Base-by-base conservation (phyloP, 192 early-diverging fungal species). In the Coemansia sp. region DNA sequence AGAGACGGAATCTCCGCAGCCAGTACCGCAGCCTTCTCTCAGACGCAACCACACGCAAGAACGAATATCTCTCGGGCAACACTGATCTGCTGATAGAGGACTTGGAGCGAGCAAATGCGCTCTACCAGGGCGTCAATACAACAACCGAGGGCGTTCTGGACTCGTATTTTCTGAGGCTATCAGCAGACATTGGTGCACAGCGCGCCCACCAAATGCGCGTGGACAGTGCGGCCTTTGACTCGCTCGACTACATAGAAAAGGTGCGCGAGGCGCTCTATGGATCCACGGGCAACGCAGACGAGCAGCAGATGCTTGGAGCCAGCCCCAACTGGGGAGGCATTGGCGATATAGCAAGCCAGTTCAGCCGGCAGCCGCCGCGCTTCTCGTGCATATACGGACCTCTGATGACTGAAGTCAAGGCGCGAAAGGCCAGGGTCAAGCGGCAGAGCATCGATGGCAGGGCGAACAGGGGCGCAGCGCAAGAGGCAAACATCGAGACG, bases 81-180 rank as follows among this genome's bases (percentile, higher is more conserved):
- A 60, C 60, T 39, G 31, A 35, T 21, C 59, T 75, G 59, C 57
- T 81, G 64, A 59, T 70, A 31, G 66, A 69, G 53, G 73, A 75
- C 57, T 59, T 81, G 40, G 73, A 64, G 35, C 79, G 73, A 7
- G 72, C 79, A 31, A 81, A 81, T 43, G 52, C 31, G 18, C 70
- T 81, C 7, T 81, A 69, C 55, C 34, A 42, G 45, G 23, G 16
- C 91, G 96, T 98, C 2, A 72, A 78, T 33, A 86, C 87, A 59
- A 88, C 93, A 0, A 87, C 92, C 26, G 96, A 98, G 84, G 94
- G 94, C 12, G 86, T 90, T 0, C 78, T 98, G 28, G 95, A 98
- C 86, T 88, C 93, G n/a, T 85, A 85, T 10, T 70, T 95, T 3
- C 80, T 98, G 20, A 84, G 94, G 9, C 58, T 88, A 15, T 86